Evolutionary conservation across 1,284 basidiomycete species (phyloP).

Genomic region (Irpex sp.): DNA sequence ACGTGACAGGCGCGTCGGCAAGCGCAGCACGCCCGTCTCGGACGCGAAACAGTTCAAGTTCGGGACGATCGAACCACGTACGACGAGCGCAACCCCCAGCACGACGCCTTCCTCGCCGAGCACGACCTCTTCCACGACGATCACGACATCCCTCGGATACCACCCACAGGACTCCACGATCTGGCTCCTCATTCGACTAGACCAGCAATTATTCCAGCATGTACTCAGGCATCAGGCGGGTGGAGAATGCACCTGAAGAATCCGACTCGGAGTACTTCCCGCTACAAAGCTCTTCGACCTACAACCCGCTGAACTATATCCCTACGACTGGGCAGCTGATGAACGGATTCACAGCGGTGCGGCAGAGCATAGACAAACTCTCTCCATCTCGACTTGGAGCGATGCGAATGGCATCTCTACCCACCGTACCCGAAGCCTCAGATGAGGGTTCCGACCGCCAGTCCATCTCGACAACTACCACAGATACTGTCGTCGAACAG

Average conservation of each 20-base stretch:
- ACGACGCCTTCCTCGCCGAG: too few species aligned
- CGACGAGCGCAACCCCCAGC: too few species aligned
- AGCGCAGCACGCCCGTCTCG: neutral
- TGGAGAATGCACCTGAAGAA: neutral
- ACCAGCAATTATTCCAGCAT: constrained; percentile 1
- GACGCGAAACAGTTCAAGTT: neutral
- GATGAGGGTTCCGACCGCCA: constrained; percentile 11
- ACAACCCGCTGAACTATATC: neutral
- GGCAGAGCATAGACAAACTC: constrained; percentile 5
- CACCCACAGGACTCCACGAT: neutral
- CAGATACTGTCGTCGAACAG: neutral
- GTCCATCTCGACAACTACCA: constrained; percentile 4
- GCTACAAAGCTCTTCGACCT: constrained; percentile 1
- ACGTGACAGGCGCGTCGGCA: constrained; percentile 2
- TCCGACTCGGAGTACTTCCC: neutral
- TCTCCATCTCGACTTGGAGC: constrained; percentile 6
- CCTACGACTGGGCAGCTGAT: neutral
- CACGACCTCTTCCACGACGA: neutral
- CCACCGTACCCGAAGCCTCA: constrained; percentile 10
- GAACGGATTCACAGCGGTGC: constrained; percentile 5
- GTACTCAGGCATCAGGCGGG: neutral
- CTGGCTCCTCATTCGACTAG: neutral
- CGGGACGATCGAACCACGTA: too few species aligned
- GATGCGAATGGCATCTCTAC: constrained; percentile 4
- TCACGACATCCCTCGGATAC: neutral